These are phyloP conservation scores for Inonotus obliquus DNA, from an alignment of 1,284 basidiomycete species.

Conservation along the genomic window DNA sequence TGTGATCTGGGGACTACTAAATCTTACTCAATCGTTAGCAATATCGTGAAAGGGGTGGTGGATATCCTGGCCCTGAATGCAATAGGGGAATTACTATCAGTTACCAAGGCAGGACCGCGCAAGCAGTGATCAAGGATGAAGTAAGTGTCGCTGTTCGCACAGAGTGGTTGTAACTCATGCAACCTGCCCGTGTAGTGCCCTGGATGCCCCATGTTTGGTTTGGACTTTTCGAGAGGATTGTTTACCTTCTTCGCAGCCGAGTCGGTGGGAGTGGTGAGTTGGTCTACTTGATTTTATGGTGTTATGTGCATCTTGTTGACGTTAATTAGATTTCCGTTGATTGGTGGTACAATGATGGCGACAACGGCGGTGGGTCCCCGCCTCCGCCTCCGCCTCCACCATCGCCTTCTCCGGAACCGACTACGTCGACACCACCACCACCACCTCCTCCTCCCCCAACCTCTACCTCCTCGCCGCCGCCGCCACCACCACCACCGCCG, in stretches of 20 bases:
- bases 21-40: slow-evolving; percentile 30
- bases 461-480: slow-evolving; percentile 5
- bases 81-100: slow-evolving; percentile 60
- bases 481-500: slow-evolving; percentile 14
- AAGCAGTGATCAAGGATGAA: slow-evolving; percentile 64
- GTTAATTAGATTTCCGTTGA: slow-evolving; percentile 37
- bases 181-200: slow-evolving; percentile 45
- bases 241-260: slow-evolving; percentile 58
- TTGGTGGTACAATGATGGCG: slow-evolving; percentile 45
- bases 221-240: slow-evolving; percentile 76
- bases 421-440: slow-evolving; percentile 8
- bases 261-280: slow-evolving; percentile 38
- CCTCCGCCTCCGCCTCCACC: background rate
- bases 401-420: slow-evolving; percentile 1
- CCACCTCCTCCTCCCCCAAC: too few species aligned
- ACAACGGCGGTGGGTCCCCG: slow-evolving; percentile 23
- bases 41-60: slow-evolving; percentile 44
- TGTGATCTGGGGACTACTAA: background rate
- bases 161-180: slow-evolving; percentile 3
- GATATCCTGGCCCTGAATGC: slow-evolving; percentile 61
- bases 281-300: background rate
- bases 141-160: slow-evolving; percentile 32
- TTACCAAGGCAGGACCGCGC: slow-evolving; percentile 55
- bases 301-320: background rate
- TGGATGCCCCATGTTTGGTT: slow-evolving; percentile 63